These are phyloP conservation scores for Rhytidhysteron rufulum DNA, from an alignment of 2,329 filamentous ascomycete genomes.

Conservation along the genomic window DNA sequence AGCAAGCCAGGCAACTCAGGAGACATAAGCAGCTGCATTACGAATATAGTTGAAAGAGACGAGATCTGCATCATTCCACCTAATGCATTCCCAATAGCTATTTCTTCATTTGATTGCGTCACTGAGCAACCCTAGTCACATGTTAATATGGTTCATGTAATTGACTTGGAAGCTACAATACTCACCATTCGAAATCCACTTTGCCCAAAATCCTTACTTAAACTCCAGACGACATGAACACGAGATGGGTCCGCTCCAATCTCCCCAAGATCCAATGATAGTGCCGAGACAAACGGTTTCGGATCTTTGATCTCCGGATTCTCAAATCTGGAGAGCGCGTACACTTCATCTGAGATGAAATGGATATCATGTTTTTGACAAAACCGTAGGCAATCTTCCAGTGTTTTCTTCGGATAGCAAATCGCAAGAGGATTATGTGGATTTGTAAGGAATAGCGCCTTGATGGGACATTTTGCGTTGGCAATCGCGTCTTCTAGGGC, in stretches of 20 bases:
- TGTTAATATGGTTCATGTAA: neutral
- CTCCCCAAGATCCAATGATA: constrained; percentile 24
- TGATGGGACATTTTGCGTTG: constrained; percentile 5
- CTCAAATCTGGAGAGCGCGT: constrained; percentile 28
- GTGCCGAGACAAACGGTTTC: constrained; percentile 20
- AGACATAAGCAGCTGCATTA: constrained; percentile 21
- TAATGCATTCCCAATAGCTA: constrained; percentile 16
- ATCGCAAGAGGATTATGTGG: constrained; percentile 42
- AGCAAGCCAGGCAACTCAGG: constrained; percentile 23
- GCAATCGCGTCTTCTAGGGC: neutral
- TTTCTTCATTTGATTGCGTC: constrained; percentile 24
- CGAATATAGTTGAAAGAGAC: constrained; percentile 16
- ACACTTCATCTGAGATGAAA: constrained; percentile 35
- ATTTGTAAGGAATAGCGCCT: constrained; percentile 41
- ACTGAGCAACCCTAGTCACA: constrained; percentile 25
- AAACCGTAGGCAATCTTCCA: constrained; percentile 22
- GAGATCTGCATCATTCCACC: constrained; percentile 15
- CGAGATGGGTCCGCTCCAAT: constrained; percentile 29
- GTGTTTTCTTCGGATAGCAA: constrained; percentile 19
- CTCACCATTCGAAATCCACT: constrained; percentile 25
- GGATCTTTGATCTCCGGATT: constrained; percentile 10
- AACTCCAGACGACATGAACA: constrained; percentile 28
- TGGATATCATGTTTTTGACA: constrained; percentile 28
- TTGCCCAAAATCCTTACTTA: constrained; percentile 26
- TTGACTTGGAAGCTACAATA: neutral